Evolutionary conservation across 2,329 filamentous ascomycete genomes (phyloP), one percentile per base, ranked within the genome.

Genomic region (Simplicillium aogashimaense): DNA sequence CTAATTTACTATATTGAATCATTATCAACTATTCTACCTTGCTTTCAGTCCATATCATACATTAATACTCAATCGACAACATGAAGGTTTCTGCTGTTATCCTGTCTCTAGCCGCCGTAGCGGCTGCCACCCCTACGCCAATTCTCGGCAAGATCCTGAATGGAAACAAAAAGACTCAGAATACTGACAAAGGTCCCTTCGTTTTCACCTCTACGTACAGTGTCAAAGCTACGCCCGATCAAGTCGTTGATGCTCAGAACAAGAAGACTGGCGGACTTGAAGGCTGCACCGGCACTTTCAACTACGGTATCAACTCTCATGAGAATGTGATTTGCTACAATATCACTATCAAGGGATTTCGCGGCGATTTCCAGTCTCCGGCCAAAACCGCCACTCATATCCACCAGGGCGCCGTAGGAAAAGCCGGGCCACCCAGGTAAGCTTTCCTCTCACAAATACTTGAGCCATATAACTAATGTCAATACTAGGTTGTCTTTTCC

Each of bases 361-460:
- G 58, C 16, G 72, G 72, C 39, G 55, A 67, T 3, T 76, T 72
- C 52, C 50, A 63, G 47, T 74, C 70, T 7, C 59, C 63, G 0
- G 72, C 73, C 34, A 48, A 53, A 20, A 73, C 70, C 7, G 68
- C 72, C 14, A 77, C 72, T 2, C 72, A 76, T 53, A 69, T 76
- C 46, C 72, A 76, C 55, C 57, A 75, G 53, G 70, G 57, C 7
- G 52, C 48, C 16, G 58, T 55, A 41, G 70, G 70, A 45, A 56
- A 54, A 37, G 49, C 64, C 15, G 72, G 73, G 7, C 70, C 72
- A 30, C 72, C 72, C 40, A 61, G 71, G 49, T 59, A 54, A 41
- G 54, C 3, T 13, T 28, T 16, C 32, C 11, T 20, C 29, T n/a
- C n/a, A n/a, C n/a, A n/a, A n/a, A n/a, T n/a, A n/a, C n/a, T n/a